Conservation (phyloP, 73 alveolate species). For the Loxodes magnus region DNA sequence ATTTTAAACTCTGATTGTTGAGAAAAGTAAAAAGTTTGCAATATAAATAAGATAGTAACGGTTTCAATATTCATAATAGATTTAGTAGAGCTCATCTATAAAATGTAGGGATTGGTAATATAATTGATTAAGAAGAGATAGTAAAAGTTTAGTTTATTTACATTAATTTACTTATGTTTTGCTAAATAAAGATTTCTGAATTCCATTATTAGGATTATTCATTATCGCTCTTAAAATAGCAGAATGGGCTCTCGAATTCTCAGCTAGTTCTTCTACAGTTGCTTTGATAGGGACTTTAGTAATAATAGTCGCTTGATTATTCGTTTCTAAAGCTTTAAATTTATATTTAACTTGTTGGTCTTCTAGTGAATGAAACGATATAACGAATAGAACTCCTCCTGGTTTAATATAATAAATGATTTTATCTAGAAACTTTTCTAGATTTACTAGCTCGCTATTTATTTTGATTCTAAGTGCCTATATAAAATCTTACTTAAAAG, state of each 20-base stretch:
- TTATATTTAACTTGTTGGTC: background rate
- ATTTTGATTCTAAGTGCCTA: slow-evolving; percentile 1
- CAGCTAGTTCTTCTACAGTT: background rate
- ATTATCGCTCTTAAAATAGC: background rate
- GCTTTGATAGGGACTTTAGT: background rate
- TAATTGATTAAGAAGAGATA: no score
- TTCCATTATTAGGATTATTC: no score
- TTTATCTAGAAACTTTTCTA: slow-evolving; percentile 1
- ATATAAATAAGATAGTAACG: no score
- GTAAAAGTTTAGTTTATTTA: no score
- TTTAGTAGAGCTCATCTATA: no score
- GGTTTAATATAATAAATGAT: background rate
- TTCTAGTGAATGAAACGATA: slow-evolving; percentile 14
- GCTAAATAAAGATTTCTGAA: no score
- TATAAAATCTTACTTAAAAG: no score
- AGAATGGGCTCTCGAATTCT: slow-evolving; percentile 5
- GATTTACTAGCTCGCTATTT: slow-evolving; percentile 6
- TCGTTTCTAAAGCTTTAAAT: background rate
- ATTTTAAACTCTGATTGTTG: no score
- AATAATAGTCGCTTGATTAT: background rate
- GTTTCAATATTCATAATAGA: no score
- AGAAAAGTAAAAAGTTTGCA: no score
- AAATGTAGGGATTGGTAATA: no score
- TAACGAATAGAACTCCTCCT: slow-evolving; percentile 4
- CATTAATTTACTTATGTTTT: no score